Conservation (phyloP, 2,329 filamentous ascomycete species). For the Hymenoscyphus occultus region DNA sequence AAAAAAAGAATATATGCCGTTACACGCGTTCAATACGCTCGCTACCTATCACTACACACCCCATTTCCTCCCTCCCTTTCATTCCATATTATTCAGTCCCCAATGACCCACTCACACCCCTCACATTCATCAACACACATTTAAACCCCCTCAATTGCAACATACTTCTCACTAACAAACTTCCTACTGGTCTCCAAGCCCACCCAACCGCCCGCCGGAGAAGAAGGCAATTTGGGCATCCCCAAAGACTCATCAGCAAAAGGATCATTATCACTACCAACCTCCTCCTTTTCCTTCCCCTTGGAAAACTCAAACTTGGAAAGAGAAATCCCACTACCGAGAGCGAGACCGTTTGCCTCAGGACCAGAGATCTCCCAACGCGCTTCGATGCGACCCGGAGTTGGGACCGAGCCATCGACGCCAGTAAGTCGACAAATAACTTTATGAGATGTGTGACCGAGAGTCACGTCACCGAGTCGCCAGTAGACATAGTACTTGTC, state of each 20-base stretch:
- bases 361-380: constrained; percentile 64
- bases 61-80: too few species aligned
- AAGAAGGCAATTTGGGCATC: constrained; percentile 28
- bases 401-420: constrained; percentile 67
- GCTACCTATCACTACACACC: too few species aligned
- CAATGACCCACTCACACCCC: too few species aligned
- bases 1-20: too few species aligned
- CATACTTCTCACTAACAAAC: constrained; percentile 73
- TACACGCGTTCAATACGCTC: too few species aligned
- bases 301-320: constrained; percentile 52
- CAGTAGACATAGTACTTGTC: constrained; percentile 78
- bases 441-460: constrained; percentile 63
- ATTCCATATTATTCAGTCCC: too few species aligned
- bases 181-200: constrained; percentile 64
- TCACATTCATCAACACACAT: too few species aligned
- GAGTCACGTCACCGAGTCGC: constrained; percentile 72
- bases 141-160: constrained; percentile 38
- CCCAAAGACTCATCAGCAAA: constrained; percentile 61
- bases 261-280: constrained; percentile 46
- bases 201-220: constrained; percentile 52
- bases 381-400: constrained; percentile 75
- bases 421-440: constrained; percentile 77
- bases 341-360: constrained; percentile 33
- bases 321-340: constrained; percentile 66
- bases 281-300: constrained; percentile 45